phyloP scores from a whole-genome alignment of 2,329 filamentous ascomycete genomes.

The Diaporthe capsici region DNA sequence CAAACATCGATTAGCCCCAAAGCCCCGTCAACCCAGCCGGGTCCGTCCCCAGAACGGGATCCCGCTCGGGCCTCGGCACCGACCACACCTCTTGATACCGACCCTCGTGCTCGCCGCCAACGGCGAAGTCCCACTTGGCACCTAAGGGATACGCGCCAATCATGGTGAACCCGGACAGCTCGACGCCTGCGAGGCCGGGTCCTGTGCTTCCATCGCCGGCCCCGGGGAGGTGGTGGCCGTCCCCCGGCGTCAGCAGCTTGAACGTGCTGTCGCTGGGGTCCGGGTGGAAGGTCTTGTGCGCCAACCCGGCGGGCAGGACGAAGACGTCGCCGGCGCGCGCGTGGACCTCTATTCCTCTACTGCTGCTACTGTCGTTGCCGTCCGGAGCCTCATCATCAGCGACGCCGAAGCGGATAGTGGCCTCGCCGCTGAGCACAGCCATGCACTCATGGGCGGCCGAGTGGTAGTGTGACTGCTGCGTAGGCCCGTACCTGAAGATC shows the following conservation, averaged over 20 bases:
- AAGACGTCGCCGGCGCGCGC: slow-evolving; percentile 70
- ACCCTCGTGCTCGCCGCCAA: slow-evolving; percentile 57
- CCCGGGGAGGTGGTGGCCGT: slow-evolving; percentile 53
- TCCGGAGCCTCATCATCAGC: slow-evolving; percentile 58
- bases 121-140: slow-evolving; percentile 64
- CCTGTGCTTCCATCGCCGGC: slow-evolving; percentile 46
- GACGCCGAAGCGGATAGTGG: slow-evolving; percentile 67
- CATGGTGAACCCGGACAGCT: slow-evolving; percentile 65
- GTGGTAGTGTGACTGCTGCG: slow-evolving; percentile 71
- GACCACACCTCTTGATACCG: slow-evolving; percentile 60
- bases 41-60: slow-evolving; percentile 61
- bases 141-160: slow-evolving; percentile 68
- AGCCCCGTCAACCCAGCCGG: slow-evolving; percentile 36
- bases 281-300: slow-evolving; percentile 66
- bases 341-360: slow-evolving; percentile 62
- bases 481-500: slow-evolving; percentile 69
- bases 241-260: slow-evolving; percentile 59
- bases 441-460: slow-evolving; percentile 69
- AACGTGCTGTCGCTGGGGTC: slow-evolving; percentile 52
- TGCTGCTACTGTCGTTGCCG: slow-evolving; percentile 56
- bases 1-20: slow-evolving; percentile 23
- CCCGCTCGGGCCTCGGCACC: slow-evolving; percentile 58
- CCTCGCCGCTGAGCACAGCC: slow-evolving; percentile 65
- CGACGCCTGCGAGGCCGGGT: slow-evolving; percentile 52
- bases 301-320: slow-evolving; percentile 67